These are phyloP conservation scores for Podaxis sp. DNA, from an alignment of 768 basidiomycete species.

Conservation along the genomic window DNA sequence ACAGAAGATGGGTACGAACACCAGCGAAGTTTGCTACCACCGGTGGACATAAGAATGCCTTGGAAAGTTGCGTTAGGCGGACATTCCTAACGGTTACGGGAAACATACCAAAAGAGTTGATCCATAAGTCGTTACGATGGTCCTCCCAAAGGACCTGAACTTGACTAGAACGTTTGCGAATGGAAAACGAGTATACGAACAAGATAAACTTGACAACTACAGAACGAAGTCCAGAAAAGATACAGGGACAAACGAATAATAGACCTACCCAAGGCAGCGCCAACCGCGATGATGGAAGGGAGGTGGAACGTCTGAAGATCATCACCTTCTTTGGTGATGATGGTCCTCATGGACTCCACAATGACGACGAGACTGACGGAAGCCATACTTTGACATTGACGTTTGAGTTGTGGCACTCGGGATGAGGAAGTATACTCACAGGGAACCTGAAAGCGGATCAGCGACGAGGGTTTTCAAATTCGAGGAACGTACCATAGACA, in stretches of 20 bases:
- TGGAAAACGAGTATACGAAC: conserved; percentile 83
- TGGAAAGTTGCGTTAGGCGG: conserved; percentile 8
- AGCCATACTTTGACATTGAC: conserved; percentile 73
- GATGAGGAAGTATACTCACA: conserved; percentile 21
- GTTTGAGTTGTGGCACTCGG: not conserved
- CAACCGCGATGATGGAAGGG: conserved; percentile 81
- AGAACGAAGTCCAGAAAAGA: conserved; percentile 2
- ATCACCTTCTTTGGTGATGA: conserved; percentile 55
- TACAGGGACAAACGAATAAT: not conserved
- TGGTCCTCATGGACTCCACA: conserved; percentile 79
- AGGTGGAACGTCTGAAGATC: conserved; percentile 70
- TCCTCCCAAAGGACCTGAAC: conserved; percentile 97
- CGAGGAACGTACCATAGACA: conserved; percentile 59
- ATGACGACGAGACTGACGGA: conserved; percentile 90
- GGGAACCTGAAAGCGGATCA: conserved; percentile 23
- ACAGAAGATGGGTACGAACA: conserved; percentile 50
- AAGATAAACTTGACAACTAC: conserved; percentile 81
- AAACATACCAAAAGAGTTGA: conserved; percentile 72
- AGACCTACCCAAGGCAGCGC: conserved; percentile 69
- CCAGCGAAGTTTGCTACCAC: conserved; percentile 79
- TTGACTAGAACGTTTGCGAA: conserved; percentile 83
- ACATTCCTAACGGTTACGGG: not conserved
- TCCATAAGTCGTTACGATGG: conserved; percentile 89
- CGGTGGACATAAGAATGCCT: conserved; percentile 84
- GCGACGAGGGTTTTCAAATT: conserved; percentile 28